These are phyloP conservation scores for Macaranga tanarius DNA, from an alignment of 441 rosid species.

Conservation along the genomic window DNA sequence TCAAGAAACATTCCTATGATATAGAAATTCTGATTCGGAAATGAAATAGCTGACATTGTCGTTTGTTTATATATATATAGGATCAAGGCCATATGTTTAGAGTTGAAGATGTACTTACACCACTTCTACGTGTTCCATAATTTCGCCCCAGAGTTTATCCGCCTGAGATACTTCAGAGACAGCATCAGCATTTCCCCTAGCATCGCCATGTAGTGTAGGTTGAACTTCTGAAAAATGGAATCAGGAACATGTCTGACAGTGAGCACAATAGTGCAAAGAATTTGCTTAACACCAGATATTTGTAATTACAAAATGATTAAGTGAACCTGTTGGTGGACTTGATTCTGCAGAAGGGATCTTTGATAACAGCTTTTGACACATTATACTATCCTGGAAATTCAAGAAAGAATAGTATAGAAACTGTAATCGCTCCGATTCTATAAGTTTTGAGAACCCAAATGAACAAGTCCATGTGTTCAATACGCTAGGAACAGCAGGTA, in stretches of 20 bases:
- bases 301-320: not conserved
- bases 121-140: not conserved
- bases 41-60: too few species aligned
- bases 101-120: not conserved
- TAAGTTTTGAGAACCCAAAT: slow-evolving; percentile 72
- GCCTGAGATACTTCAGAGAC: not conserved
- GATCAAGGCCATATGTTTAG: too few species aligned
- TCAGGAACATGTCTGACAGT: slow-evolving; percentile 9
- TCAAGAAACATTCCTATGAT: too few species aligned
- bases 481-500: slow-evolving; percentile 74
- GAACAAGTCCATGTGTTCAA: slow-evolving; percentile 71
- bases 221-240: slow-evolving; percentile 37
- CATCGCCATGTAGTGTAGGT: slow-evolving; percentile 25
- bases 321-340: slow-evolving; percentile 36
- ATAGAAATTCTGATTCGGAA: too few species aligned
- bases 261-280: not conserved
- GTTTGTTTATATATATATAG: too few species aligned
- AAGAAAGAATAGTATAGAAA: slow-evolving; percentile 55
- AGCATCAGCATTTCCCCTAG: not conserved
- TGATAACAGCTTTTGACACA: slow-evolving; percentile 61
- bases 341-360: slow-evolving; percentile 31
- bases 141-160: not conserved
- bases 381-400: slow-evolving; percentile 65
- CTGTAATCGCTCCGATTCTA: slow-evolving; percentile 45
- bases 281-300: slow-evolving; percentile 5